Percentiles rank a stretch among this genome's conserved stretches.
Conservation (phyloP, 2,329 filamentous ascomycete species). For the Verticillium albo-atrum region DNA sequence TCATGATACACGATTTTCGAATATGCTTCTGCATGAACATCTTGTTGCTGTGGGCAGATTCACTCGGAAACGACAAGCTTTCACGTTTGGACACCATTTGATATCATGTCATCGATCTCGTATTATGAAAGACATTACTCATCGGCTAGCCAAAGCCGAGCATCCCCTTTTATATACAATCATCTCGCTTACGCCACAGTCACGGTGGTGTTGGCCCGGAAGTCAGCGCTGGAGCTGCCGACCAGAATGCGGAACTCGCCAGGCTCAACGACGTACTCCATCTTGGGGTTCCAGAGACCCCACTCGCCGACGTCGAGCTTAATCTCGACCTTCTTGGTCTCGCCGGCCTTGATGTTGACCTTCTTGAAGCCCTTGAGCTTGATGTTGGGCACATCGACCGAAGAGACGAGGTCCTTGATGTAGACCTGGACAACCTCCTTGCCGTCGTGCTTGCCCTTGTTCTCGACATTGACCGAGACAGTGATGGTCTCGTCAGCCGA, state of each 20-base stretch:
- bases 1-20: background rate
- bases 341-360: conserved; percentile 54
- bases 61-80: too few species aligned
- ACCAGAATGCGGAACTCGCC: conserved; percentile 62
- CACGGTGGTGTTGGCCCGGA: conserved; percentile 52
- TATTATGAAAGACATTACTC: background rate
- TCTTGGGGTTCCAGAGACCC: conserved; percentile 53
- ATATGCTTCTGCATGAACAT: too few species aligned
- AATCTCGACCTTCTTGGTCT: conserved; percentile 48
- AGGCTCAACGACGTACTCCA: conserved; percentile 71
- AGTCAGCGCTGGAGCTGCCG: conserved; percentile 54
- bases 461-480: conserved; percentile 57
- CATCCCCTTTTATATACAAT: background rate
- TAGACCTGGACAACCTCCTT: conserved; percentile 67
- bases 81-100: too few species aligned
- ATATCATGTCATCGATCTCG: background rate
- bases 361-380: conserved; percentile 65
- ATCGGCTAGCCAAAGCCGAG: background rate
- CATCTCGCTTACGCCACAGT: conserved; percentile 33
- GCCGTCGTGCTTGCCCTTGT: conserved; percentile 52
- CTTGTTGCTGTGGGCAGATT: too few species aligned
- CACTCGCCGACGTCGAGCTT: conserved; percentile 51
- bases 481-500: conserved; percentile 48
- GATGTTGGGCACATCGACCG: conserved; percentile 60
- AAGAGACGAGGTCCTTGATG: conserved; percentile 56